phyloP scores from a whole-genome alignment of 805 yeast species.

The Pichia gijzeniarum region DNA sequence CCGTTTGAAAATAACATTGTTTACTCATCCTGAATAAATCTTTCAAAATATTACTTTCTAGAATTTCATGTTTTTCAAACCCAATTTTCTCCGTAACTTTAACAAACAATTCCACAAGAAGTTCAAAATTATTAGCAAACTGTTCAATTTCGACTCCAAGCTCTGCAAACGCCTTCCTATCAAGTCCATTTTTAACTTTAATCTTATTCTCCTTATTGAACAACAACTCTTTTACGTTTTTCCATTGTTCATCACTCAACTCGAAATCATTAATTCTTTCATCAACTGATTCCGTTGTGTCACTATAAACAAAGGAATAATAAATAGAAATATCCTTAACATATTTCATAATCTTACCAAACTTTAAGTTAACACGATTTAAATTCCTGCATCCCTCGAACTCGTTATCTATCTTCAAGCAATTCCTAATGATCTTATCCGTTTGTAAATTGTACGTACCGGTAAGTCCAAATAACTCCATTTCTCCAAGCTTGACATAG shows the following conservation, averaged over 20 bases:
- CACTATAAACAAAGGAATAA: slow-evolving; percentile 33
- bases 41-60: slow-evolving; percentile 16
- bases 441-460: slow-evolving; percentile 12
- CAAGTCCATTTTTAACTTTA: slow-evolving; percentile 18
- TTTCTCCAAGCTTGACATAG: slow-evolving; percentile 23
- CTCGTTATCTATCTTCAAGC: slow-evolving; percentile 77
- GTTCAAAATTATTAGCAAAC: slow-evolving; percentile 23
- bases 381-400: slow-evolving; percentile 48
- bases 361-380: slow-evolving; percentile 47
- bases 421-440: slow-evolving; percentile 34
- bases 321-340: slow-evolving; percentile 40
- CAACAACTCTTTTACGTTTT: slow-evolving; percentile 32
- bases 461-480: slow-evolving; percentile 24
- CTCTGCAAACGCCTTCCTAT: slow-evolving; percentile 17
- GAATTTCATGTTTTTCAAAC: slow-evolving; percentile 19
- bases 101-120: slow-evolving; percentile 19
- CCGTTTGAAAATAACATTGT: slow-evolving; percentile 20
- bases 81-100: slow-evolving; percentile 17
- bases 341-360: slow-evolving; percentile 34
- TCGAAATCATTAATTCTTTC: slow-evolving; percentile 30
- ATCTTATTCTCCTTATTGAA: slow-evolving; percentile 19
- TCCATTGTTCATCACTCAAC: slow-evolving; percentile 38
- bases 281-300: slow-evolving; percentile 29
- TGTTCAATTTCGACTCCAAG: slow-evolving; percentile 12
- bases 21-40: slow-evolving; percentile 21